Percentiles rank a stretch among this genome's conserved stretches.
Conservation (phyloP, 2,329 filamentous ascomycete genomes). For the Botrytis deweyae region DNA sequence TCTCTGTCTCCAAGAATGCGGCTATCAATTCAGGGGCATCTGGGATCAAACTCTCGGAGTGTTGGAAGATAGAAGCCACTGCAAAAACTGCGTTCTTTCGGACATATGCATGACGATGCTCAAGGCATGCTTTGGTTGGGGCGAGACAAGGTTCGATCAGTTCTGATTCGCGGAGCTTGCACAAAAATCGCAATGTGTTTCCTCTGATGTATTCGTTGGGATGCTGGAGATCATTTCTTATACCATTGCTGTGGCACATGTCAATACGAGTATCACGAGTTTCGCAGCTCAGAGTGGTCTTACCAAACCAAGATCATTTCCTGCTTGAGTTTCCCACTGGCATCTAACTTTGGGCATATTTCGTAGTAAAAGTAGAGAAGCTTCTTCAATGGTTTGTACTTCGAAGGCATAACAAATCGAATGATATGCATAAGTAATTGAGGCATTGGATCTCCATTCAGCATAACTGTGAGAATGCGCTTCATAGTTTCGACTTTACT, state of each 20-base stretch:
- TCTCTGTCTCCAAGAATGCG: conserved; percentile 86
- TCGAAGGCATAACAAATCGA: conserved; percentile 98
- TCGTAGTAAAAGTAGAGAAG: conserved; percentile 99
- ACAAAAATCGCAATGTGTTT: conserved; percentile 96
- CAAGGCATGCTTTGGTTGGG: conserved; percentile 85
- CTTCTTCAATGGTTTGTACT: conserved; percentile 96
- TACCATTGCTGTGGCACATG: conserved; percentile 74
- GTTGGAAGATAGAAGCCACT: conserved; percentile 85
- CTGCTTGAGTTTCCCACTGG: conserved; percentile 92
- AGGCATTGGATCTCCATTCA: conserved; percentile 95
- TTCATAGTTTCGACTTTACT: conserved; percentile 95
- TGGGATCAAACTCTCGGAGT: conserved; percentile 88
- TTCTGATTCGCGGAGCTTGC: conserved; percentile 92
- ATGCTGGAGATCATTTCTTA: conserved; percentile 94
- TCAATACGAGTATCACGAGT: neutral
- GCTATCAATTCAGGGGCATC: conserved; percentile 92
- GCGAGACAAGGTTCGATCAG: conserved; percentile 94
- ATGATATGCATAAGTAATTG: conserved; percentile 99
- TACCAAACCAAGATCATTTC: conserved; percentile 99
- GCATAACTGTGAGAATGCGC: conserved; percentile 93
- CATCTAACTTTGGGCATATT: conserved; percentile 94
- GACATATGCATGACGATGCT: conserved; percentile 95
- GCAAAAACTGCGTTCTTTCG: conserved; percentile 98
- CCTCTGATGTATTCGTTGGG: conserved; percentile 98
- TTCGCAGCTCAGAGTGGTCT: conserved; percentile 30